phyloP scores from a whole-genome alignment of 1,139 yeast species.

The Pichia sp. region DNA sequence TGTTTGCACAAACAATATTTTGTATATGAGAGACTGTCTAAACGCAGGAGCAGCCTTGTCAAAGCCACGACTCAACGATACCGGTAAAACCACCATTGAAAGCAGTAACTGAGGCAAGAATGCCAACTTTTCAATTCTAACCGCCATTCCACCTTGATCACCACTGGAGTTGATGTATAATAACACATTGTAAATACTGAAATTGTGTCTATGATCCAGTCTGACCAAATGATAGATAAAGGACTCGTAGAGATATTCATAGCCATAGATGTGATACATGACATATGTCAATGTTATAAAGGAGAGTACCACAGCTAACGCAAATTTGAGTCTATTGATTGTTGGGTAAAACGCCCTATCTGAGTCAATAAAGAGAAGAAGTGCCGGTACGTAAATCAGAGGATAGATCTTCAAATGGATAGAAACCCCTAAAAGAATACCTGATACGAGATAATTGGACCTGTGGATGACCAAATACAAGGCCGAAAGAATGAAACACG shows the following conservation, averaged over 20 bases:
- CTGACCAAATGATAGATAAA: slow-evolving; percentile 78
- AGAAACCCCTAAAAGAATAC: slow-evolving; percentile 63
- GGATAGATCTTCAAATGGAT: slow-evolving; percentile 93
- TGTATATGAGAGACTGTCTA: slow-evolving; percentile 21
- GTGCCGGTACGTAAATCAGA: slow-evolving; percentile 64
- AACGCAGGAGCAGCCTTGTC: not conserved
- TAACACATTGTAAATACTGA: slow-evolving; percentile 75
- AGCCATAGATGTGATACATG: slow-evolving; percentile 66
- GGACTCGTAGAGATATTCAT: slow-evolving; percentile 69
- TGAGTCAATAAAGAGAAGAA: slow-evolving; percentile 27
- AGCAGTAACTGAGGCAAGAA: slow-evolving; percentile 75
- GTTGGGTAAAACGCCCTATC: slow-evolving; percentile 32
- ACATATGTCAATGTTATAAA: slow-evolving; percentile 38
- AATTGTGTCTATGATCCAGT: slow-evolving; percentile 90
- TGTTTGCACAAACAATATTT: slow-evolving; percentile 79
- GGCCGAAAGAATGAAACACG: slow-evolving; percentile 63
- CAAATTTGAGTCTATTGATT: slow-evolving; percentile 37
- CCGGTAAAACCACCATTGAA: slow-evolving; percentile 53
- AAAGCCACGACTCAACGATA: slow-evolving; percentile 24
- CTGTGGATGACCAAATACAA: slow-evolving; percentile 33
- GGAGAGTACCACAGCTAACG: slow-evolving; percentile 33
- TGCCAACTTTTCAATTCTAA: slow-evolving; percentile 41
- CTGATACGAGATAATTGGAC: slow-evolving; percentile 35
- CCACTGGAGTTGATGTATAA: slow-evolving; percentile 57
- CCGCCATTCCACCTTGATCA: not conserved